Evolutionary conservation across 129 eudicot genomes (phyloP), one percentile per base, ranked within the genome.

Genomic region (Centella asiatica): DNA sequence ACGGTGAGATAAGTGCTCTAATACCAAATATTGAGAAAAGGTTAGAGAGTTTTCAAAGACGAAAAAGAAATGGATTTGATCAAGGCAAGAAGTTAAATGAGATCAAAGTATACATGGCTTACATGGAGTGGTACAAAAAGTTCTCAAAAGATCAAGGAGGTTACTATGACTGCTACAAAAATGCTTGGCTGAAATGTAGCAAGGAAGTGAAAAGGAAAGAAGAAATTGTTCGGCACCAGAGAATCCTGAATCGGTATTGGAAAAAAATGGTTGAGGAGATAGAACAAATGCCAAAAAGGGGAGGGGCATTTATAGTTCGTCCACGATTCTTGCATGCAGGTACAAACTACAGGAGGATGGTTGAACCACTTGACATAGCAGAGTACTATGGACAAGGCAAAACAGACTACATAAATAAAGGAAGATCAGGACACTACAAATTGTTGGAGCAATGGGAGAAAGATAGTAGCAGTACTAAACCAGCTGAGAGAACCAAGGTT

Each of bases 341-440:
- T 12, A 83, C 73, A 6, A 83, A 62, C 69, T 83, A 72, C 2
- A 76, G 85, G 44, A 70, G 85, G 44, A 72, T 83, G 27, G 71
- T 79, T 1, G 89, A 83, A 65, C 85, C 89, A n/a, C 71, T 83
- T 10, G 71, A 78, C 68, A 83, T 83, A 57, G 82, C 80, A 11
- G 77, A 76, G 1, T 52, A 73, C 57, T 79, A 83, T 72, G 72
- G 55, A 63, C 36, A 46, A 1, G 78, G 72, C 0, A 22, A 59
- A 0, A 70, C 13, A 14, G 59, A 76, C 44, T 79, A 76, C 40
- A 22, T 66, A 12, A 47, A 20, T 3, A 29, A 40, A 9, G 24
- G n/a, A 34, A 67, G 85, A 64, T 9, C 62, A 1, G 9, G 63
- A 13, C 85, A 76, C 53, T 76, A 72, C 60, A 57, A 60, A 49